Percentiles rank a stretch among this genome's conserved stretches.
Conservation (phyloP, 495 filamentous ascomycete genomes). For the Neurospora sublineolata region DNA sequence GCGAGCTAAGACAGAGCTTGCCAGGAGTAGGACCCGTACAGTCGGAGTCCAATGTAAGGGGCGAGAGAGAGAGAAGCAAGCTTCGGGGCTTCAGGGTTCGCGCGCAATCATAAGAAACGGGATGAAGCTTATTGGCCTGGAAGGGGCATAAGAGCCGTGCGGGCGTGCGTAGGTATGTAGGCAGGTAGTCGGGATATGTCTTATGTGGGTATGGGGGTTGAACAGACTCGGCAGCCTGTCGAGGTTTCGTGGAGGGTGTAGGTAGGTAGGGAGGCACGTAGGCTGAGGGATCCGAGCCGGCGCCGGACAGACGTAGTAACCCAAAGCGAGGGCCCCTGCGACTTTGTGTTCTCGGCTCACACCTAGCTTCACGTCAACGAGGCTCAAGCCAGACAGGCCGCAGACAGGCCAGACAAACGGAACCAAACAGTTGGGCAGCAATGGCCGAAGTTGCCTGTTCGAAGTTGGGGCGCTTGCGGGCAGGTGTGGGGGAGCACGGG, state of each 20-base stretch:
- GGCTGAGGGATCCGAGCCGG: neutral
- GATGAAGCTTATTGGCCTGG: constrained; percentile 9
- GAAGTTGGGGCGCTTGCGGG: constrained; percentile 3
- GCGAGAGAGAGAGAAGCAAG: constrained; percentile 1
- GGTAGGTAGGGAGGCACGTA: neutral
- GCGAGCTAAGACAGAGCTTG: neutral
- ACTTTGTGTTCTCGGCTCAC: neutral
- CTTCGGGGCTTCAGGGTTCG: constrained; percentile 2
- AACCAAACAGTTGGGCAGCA: constrained; percentile 23
- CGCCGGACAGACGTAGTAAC: neutral
- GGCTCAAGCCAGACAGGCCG: constrained; percentile 8
- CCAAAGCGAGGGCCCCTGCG: neutral
- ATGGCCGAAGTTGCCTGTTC: constrained; percentile 9
- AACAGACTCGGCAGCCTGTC: neutral
- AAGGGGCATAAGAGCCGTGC: constrained; percentile 4
- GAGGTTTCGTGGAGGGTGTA: neutral
- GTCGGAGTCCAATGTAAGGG: neutral
- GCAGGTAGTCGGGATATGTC: neutral
- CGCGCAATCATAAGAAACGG: constrained; percentile 4
- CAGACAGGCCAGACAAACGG: neutral
- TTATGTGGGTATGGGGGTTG: neutral
- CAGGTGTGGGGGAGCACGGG: constrained; percentile 13
- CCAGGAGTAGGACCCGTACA: constrained; percentile 2
- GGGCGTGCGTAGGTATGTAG: neutral
- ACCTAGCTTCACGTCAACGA: constrained; percentile 8